Base-by-base conservation (phyloP, 306 rosid genomes). In the Corylus americana region DNA sequence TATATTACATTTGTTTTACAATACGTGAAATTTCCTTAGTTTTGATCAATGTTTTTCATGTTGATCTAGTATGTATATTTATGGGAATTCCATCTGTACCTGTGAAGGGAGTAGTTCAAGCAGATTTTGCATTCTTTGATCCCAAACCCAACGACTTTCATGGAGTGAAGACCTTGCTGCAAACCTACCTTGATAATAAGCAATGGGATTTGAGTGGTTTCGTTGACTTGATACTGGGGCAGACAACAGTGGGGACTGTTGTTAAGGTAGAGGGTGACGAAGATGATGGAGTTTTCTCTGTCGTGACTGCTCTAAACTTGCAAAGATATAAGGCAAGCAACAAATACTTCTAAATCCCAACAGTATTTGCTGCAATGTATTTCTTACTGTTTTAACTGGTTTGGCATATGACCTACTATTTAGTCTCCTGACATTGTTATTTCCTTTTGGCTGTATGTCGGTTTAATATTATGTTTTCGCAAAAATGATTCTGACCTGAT, bases 51-150 rank as follows among this genome's bases (percentile, higher is more conserved):
- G 5, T 67, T 72, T n/a, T 55, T 68, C 44, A 45, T 31, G 12
- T 47, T 62, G 14, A 11, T 77, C 64, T 48, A 22, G 14, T 50
- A 3, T 22, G 13, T 64, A 42, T 74, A 13, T 81, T 78, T 17
- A 74, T 72, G 73, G 54, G 64, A 78, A 45, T 74, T 8, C 74
- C 37, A 39, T 85, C 48, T 48, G 25, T 78, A 66, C 58, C 78
- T 75, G 76, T 87, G 55, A 63, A 91, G 97, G 95, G 89, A 54
- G 79, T 78, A 73, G 80, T 94, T 59, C 97, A 91, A 89, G 94
- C 93, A 74, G 97, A 94, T 75, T 90, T 91, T 87, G 88, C 88
- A 50, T 92, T 94, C 83, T 94, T 90, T 49, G 97, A 94, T 88
- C 97, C 97, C 8, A 92, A 92, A 80, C 79, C 95, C 10, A 78